Evolutionary conservation across 306 rosid genomes (phyloP).

Genomic region (Astragalus membranaceus): DNA sequence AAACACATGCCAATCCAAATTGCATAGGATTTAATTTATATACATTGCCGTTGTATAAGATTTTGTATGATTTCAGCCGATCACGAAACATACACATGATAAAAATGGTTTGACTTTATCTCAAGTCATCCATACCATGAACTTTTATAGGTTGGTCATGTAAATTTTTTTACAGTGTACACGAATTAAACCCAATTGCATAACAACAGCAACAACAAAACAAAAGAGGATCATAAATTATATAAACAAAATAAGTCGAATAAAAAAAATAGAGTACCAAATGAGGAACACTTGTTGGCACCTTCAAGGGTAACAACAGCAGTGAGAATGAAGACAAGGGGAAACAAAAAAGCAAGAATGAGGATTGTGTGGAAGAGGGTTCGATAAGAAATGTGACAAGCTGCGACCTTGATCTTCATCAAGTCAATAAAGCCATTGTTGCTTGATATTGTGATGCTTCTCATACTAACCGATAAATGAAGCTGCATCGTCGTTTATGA

Average conservation of each 20-base stretch:
- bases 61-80: too few relatives aligned
- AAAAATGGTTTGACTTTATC: too few relatives aligned
- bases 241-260: not conserved
- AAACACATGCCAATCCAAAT: conserved; percentile 6
- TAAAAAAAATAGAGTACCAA: conserved; percentile 49
- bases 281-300: conserved; percentile 99
- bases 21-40: too few relatives aligned
- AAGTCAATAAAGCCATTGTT: conserved; percentile 98
- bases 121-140: too few relatives aligned
- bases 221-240: not conserved
- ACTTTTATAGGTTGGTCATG: too few relatives aligned
- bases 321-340: too few relatives aligned
- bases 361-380: conserved; percentile 98
- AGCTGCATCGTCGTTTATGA: conserved; percentile 99
- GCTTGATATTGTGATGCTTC: conserved; percentile 99
- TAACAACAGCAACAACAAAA: not conserved
- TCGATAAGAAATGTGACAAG: conserved; percentile 98
- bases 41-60: too few relatives aligned
- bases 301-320: conserved; percentile 99
- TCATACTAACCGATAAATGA: conserved; percentile 99
- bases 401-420: conserved; percentile 99
- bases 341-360: conserved; percentile 91
- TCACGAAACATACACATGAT: too few relatives aligned
- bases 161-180: too few relatives aligned
- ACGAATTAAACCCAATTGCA: too few relatives aligned